A percentile compares a stretch with the other conserved stretches of the same genome.
phyloP scores from a whole-genome alignment of 2,329 filamentous ascomycete genomes.

The Penicillium brasilianum region DNA sequence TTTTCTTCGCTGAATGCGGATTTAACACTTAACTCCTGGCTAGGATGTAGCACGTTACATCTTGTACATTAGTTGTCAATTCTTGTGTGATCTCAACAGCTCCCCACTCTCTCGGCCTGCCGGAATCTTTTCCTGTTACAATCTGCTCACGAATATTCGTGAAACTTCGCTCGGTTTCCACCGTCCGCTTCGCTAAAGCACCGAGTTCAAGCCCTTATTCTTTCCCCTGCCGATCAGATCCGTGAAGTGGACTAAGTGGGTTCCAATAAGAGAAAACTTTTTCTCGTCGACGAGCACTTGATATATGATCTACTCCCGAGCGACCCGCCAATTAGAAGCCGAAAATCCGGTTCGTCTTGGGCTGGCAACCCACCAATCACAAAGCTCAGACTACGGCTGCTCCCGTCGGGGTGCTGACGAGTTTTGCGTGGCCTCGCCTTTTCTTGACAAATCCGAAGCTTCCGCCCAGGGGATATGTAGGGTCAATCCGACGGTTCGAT shows the following conservation, averaged over 20 bases:
- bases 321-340: background rate
- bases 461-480: background rate
- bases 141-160: background rate
- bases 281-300: background rate
- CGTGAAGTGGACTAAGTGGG: background rate
- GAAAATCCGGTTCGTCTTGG: background rate
- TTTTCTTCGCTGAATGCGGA: background rate
- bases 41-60: background rate
- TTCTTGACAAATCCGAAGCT: background rate
- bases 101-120: background rate
- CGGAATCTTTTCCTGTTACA: background rate
- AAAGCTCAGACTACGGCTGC: background rate
- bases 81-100: background rate
- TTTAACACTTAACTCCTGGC: background rate
- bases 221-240: background rate
- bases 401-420: background rate
- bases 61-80: too few relatives aligned
- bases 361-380: slow-evolving; percentile 6
- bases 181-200: background rate
- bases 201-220: background rate
- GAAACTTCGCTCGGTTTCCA: too few relatives aligned
- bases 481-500: background rate
- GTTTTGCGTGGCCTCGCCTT: background rate
- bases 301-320: background rate
- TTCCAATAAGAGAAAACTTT: background rate